phyloP scores from a whole-genome alignment of 257 asterid species.

The Salvia splendens region DNA sequence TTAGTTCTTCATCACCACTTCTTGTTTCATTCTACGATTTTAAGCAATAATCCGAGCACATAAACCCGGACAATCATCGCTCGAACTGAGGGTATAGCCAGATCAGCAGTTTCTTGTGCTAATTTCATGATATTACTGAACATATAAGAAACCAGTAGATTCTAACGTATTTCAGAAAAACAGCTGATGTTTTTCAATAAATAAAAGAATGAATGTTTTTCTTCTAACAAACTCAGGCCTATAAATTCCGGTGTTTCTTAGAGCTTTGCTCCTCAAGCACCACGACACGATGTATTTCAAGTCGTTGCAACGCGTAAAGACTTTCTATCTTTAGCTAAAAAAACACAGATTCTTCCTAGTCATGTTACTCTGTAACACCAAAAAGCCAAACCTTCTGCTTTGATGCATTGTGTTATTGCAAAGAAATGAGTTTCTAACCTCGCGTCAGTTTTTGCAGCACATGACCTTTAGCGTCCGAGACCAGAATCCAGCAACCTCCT shows the following conservation, averaged over 20 bases:
- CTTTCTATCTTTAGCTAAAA: constrained; percentile 2
- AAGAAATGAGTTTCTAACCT: not conserved
- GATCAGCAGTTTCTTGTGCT: not conserved
- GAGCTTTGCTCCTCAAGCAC: not conserved
- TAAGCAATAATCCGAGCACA: not conserved
- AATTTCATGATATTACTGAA: not conserved
- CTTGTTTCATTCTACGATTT: not conserved
- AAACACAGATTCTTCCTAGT: not conserved
- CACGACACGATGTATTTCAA: not conserved
- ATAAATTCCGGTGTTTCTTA: constrained; percentile 16
- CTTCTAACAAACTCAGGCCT: not conserved
- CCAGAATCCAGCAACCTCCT: constrained; percentile 46
- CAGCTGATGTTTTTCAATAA: not conserved
- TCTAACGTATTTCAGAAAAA: not conserved
- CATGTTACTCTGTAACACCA: constrained; percentile 10
- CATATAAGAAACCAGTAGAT: not conserved
- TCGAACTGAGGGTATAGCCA: not conserved
- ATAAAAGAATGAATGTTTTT: constrained; percentile 20
- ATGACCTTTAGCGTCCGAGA: constrained; percentile 34
- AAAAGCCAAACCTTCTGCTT: constrained; percentile 13
- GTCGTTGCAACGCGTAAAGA: not conserved
- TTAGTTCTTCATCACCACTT: not conserved
- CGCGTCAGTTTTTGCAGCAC: constrained; percentile 35
- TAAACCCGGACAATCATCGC: not conserved
- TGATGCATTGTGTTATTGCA: not conserved